phyloP scores from a whole-genome alignment of 129 eudicot species.

The Escallonia rubra region DNA sequence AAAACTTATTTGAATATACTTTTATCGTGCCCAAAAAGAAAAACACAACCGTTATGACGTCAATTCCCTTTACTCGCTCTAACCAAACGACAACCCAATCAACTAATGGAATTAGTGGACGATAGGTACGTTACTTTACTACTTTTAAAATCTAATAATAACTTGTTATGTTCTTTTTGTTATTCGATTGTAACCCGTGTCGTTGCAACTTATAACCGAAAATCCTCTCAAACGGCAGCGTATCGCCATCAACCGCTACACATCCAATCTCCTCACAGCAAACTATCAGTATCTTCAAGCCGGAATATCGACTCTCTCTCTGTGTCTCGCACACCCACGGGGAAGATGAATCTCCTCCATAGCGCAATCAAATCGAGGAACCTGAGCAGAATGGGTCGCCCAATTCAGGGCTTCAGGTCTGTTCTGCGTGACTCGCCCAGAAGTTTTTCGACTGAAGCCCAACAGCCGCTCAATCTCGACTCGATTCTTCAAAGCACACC shows the following conservation, averaged over 20 bases:
- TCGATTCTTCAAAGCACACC: slow-evolving; percentile 26
- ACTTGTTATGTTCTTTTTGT: too few relatives aligned
- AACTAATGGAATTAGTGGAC: too few relatives aligned
- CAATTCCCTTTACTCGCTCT: too few relatives aligned
- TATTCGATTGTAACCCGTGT: too few relatives aligned
- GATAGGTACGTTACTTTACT: too few relatives aligned
- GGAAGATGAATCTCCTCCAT: slow-evolving; percentile 38
- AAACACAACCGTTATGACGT: too few relatives aligned
- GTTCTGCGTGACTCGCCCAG: slow-evolving; percentile 18
- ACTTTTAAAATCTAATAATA: too few relatives aligned
- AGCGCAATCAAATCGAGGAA: slow-evolving; percentile 33
- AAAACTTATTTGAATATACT: too few relatives aligned
- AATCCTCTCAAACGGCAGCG: background rate
- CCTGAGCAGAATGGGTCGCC: slow-evolving; percentile 19
- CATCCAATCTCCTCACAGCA: background rate
- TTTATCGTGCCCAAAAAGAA: too few relatives aligned
- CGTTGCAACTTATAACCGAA: too few relatives aligned
- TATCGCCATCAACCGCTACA: background rate
- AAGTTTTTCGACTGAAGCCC: slow-evolving; percentile 40
- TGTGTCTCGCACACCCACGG: background rate
- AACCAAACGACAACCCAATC: too few relatives aligned
- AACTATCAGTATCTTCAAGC: background rate
- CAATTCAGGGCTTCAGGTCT: slow-evolving; percentile 26
- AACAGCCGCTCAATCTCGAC: slow-evolving; percentile 18
- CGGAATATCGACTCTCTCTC: background rate